Evolutionary conservation across 2,329 filamentous ascomycete species (phyloP), one percentile per base, ranked within the genome.

Genomic region (Emergomyces orientalis): DNA sequence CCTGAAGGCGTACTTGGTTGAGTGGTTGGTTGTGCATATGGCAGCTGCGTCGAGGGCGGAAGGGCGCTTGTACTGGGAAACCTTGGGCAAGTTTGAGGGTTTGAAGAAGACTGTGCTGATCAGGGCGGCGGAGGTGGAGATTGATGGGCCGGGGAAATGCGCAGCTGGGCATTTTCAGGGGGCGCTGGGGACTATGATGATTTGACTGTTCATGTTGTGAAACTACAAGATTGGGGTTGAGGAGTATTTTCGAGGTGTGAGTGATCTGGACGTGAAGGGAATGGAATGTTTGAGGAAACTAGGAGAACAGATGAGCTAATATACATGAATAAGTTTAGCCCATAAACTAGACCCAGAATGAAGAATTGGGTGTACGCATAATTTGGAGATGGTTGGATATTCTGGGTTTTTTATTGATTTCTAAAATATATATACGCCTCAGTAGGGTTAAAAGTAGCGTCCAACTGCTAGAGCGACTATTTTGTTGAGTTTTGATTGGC

Each of bases 1-100:
- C 14, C 43, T 64, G 60, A 37, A 60, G 34, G 60, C 47, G 9
- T 62, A 60, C 41, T 51, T 64, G 19, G 39, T 62, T 49, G 63
- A 64, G 9, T 64, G 61, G 45, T 55, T 64, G 22, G 63, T 55
- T 4, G 27, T 19, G 13, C 45, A 55, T 39, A 32, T 64, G 25
- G 34, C 47, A 6, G 52, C 37, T 1, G 45, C 55, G 13, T 55
- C 63, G 3, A 60, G 58, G n/a, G 22, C 14, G 11, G 30, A 51
- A 14, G 27, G 22, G 11, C 9, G 19, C 19, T 8, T 41, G 17
- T 59, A 62, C 34, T 47, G 41, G 25, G 13, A 30, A 4, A 43
- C 61, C 19, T 11, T 64, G 9, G 47, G n/a, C 19, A 62, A 49
- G 47, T 49, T 59, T 49, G 39, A 60, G 4, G 63, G 19, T 7